Base-by-base conservation (phyloP, 345 rosid species). In the Corchorus capsularis region DNA sequence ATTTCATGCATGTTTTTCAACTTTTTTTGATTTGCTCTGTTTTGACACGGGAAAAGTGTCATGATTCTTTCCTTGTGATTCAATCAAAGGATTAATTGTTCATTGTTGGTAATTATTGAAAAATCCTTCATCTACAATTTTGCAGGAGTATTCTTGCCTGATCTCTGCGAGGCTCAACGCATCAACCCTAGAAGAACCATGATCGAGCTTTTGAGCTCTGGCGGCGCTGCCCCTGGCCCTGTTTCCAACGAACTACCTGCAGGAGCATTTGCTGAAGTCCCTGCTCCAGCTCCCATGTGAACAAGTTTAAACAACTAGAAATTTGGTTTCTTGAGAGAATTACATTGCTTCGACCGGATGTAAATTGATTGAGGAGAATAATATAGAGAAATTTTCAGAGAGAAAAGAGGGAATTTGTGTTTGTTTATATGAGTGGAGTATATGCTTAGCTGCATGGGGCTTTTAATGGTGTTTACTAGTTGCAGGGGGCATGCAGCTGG, bases 141-240 rank as follows among this genome's bases (percentile, higher is more conserved):
- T 78, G 86, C 89, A 96, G 99, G 99, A 55, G 97, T 91, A 46
- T 94, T 85, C 83, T 85, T 96, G 85, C 98, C 98, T 6, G 94
- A 92, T 60, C 85, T 96, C 0, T 96, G 99, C 27, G 75, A 83
- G 15, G 87, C 85, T 39, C 93, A 87, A 12, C 83, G 92, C 14
- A 69, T 61, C 76, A 88, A 90, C 75, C 97, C 97, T 2, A 92
- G 85, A 83, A 90, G 99, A 2, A 85, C 89, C 4, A 91, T 94
- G 99, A 12, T 85, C 19, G 94, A 87, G 78, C 85, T 87, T 10
- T 72, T 85, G 79, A 94, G 95, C 89, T 86, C 92, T 0, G 92
- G 97, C 3, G 92, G 97, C 3, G 89, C 66, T 0, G 85, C 89
- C 17, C 75, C 88, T 3, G 89, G 91, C 54, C 91, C 94, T 5